Evolutionary conservation across 371 early-diverging fungal genomes (phyloP), one percentile per base, ranked within the genome.

Genomic region (Smittium culicis): DNA sequence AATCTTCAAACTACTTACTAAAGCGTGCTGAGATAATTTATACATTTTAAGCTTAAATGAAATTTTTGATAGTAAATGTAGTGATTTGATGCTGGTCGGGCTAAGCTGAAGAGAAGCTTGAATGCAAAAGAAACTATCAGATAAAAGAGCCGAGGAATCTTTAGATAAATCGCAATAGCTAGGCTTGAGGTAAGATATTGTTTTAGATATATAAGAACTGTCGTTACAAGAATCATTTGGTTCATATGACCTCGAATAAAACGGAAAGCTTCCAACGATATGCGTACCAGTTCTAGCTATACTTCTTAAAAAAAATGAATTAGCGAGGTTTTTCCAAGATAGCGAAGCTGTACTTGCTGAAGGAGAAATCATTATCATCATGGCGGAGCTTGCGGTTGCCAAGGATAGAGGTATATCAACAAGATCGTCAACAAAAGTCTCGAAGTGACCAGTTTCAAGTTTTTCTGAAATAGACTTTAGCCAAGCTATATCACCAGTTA

Each of bases 31-130:
- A 27, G 63, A n/a, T 11, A 62, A 34, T n/a, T 33, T 62, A 62
- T 8, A 62, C 24, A 32, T 16, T 24, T 34, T 34, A 11, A 29
- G 11, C 34, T 20, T 29, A 62, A 62, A 24, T 32, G 32, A 32
- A 16, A 32, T 27, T 33, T 31, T 24, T 27, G 31, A 29, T 34
- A 62, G 34, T 20, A 62, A 31, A 2, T 29, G 8, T 8, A 62
- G n/a, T 3, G 63, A 28, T 34, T 27, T 34, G 34, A 31, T 27
- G 28, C 17, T 33, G 31, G 27, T 62, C 11, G n/a, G 24, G 5
- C n/a, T 8, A 24, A 62, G 63, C n/a, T 62, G 63, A 16, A 62
- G n/a, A 27, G 63, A 17, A 33, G 63, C 63, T 34, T 62, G 29
- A 24, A 62, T 14, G 34, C 63, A 62, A 8, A n/a, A 20, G 17